Evolutionary conservation across 495 filamentous ascomycete species (phyloP).

Genomic region (Rostrohypoxylon terebratum): DNA sequence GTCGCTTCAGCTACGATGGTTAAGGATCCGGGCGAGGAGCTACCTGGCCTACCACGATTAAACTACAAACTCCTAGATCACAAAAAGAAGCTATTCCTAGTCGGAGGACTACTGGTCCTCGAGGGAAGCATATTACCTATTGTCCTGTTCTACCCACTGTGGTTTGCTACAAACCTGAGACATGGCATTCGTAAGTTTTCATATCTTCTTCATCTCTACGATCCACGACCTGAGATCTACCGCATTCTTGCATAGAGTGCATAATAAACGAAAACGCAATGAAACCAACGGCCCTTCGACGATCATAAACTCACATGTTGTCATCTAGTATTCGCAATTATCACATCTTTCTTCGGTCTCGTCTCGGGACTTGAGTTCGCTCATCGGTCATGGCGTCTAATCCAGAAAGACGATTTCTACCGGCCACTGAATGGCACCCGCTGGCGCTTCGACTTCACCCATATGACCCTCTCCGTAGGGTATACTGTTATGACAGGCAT

Average conservation of each 20-base stretch:
- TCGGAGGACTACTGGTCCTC: conserved; percentile 56
- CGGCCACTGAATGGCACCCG: conserved; percentile 56
- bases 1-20: conserved; percentile 31
- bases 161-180: conserved; percentile 53
- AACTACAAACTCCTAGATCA: conserved; percentile 59
- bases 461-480: conserved; percentile 57
- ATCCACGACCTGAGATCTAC: not conserved
- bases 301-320: conserved; percentile 19
- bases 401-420: conserved; percentile 55
- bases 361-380: conserved; percentile 63
- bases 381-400: conserved; percentile 58
- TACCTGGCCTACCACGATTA: conserved; percentile 55
- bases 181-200: conserved; percentile 54
- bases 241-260: not conserved
- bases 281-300: not conserved
- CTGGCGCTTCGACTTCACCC: conserved; percentile 63
- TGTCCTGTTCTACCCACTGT: conserved; percentile 60
- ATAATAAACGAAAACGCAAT: not conserved
- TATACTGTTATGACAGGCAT: conserved; percentile 62
- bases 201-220: not conserved
- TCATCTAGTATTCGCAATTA: conserved; percentile 58
- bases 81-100: conserved; percentile 57
- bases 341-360: conserved; percentile 64
- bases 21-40: conserved; percentile 36
- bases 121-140: conserved; percentile 61